Evolutionary conservation across 2,329 filamentous ascomycete species (phyloP), one percentile per base, ranked within the genome.

Genomic region (Ceratocystiopsis brevicomis): DNA sequence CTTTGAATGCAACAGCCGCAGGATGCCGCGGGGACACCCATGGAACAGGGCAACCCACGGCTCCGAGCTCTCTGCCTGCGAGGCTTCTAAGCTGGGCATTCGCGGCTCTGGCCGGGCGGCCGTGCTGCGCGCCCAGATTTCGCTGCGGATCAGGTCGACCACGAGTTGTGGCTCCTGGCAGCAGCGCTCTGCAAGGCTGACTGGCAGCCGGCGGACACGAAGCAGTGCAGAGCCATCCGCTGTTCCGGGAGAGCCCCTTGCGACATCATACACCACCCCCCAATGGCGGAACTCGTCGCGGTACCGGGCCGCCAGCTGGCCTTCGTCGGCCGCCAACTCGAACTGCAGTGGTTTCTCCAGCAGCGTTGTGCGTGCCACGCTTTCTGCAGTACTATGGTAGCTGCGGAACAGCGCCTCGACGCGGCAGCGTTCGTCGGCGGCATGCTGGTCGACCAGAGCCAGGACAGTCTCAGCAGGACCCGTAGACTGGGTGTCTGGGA

Each of bases 401-500:
- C 50, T 50, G 0, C 52, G 51, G 56, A 92, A 75, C 1, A 98
- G 65, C 0, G 59, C 56, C 55, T 98, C 90, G 1, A 96, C 71
- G 1, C 78, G 76, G 48, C 81, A 76, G 39, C 90, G 72, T 61
- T 98, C 90, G 56, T 95, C 88, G 3, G 87, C 90, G 1, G 90
- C 90, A 56, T 98, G 90, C 54, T 98, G 90, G 54, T 98, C 90
- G 6, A 95, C 69, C 36, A 95, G 65, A 0, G 93, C 68, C 5
- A 96, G 61, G 1, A 76, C 51, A 3, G 55, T 48, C 21, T 13
- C 17, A 15, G 47, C 44, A 8, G 32, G 4, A 15, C 25, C 33
- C 13, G 33, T 30, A 30, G 25, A 30, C 25, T 30, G 25, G 5
- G 21, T 1, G 8, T 8, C 6, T 14, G 41, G 34, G 6, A 54